These are phyloP conservation scores for Tilletia indica DNA, from an alignment of 1,284 basidiomycete species.

Conservation along the genomic window DNA sequence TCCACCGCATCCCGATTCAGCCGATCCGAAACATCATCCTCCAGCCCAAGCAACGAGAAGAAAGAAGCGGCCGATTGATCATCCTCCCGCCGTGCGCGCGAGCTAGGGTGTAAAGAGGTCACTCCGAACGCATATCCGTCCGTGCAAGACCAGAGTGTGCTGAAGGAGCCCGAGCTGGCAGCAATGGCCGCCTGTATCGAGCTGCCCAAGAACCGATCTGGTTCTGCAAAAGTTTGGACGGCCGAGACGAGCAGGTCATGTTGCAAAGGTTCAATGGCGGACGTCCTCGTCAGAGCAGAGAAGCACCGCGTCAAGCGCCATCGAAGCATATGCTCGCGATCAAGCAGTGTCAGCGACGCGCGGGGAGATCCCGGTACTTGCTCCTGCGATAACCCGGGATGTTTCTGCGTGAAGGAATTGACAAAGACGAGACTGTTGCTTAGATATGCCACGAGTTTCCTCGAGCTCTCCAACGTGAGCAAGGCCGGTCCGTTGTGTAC, in stretches of 20 bases:
- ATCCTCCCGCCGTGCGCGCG: constrained; percentile 44
- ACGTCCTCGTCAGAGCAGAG: constrained; percentile 72
- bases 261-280: constrained; percentile 77
- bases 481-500: constrained; percentile 67
- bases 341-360: constrained; percentile 65
- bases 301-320: constrained; percentile 88
- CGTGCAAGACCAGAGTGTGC: constrained; percentile 76
- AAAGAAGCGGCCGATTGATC: constrained; percentile 20
- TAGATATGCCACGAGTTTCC: constrained; percentile 80
- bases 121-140: constrained; percentile 93
- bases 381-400: constrained; percentile 3
- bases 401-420: constrained; percentile 53
- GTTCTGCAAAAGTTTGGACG: constrained; percentile 80
- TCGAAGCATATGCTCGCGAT: constrained; percentile 78
- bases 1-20: constrained; percentile 77
- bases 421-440: constrained; percentile 87
- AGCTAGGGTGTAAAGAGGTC: constrained; percentile 64
- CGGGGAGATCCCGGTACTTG: constrained; percentile 28
- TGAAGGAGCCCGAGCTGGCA: constrained; percentile 79
- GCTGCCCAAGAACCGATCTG: constrained; percentile 68
- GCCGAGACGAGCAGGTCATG: constrained; percentile 76
- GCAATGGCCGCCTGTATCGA: constrained; percentile 89
- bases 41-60: constrained; percentile 8
- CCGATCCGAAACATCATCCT: constrained; percentile 61
- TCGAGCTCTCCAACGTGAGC: constrained; percentile 84